Conservation (phyloP, 805 yeast species). For the Metahyphopichia silvanorum region DNA sequence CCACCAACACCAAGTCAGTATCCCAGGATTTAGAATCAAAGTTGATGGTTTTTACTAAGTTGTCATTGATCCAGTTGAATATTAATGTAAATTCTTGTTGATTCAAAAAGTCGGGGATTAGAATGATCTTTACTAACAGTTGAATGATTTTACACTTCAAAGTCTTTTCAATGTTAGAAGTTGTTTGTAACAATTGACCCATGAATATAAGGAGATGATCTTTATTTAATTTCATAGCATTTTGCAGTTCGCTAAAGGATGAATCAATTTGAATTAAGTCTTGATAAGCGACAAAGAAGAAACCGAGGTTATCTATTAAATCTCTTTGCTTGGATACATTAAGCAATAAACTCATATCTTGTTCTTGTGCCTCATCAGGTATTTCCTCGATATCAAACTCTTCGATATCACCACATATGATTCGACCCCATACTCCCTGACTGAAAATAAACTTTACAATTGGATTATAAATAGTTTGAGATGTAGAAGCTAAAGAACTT, state of each 20-base stretch:
- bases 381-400: conserved; percentile 3
- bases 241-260: conserved; percentile 8
- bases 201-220: conserved; percentile 67
- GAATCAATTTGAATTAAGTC: conserved; percentile 17
- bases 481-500: conserved; percentile 51
- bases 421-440: conserved; percentile 43
- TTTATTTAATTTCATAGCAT: conserved; percentile 45
- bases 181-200: conserved; percentile 65
- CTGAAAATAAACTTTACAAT: conserved; percentile 36
- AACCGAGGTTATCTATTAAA: conserved; percentile 57
- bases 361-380: conserved; percentile 10
- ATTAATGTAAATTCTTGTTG: conserved; percentile 58
- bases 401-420: conserved; percentile 16
- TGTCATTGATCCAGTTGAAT: conserved; percentile 63
- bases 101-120: conserved; percentile 46
- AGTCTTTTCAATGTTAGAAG: conserved; percentile 67
- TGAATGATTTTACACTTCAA: conserved; percentile 64
- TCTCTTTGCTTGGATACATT: conserved; percentile 58
- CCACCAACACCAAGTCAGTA: conserved; percentile 50
- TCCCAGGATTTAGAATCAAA: conserved; percentile 29
- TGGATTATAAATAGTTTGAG: conserved; percentile 42
- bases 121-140: conserved; percentile 57
- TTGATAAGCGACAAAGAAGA: conserved; percentile 47
- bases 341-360: conserved; percentile 16
- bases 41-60: conserved; percentile 37